Percentiles rank a stretch among this genome's conserved stretches.
phyloP scores from a whole-genome alignment of 176 grass and related monocot species.

The Raddia distichophylla region DNA sequence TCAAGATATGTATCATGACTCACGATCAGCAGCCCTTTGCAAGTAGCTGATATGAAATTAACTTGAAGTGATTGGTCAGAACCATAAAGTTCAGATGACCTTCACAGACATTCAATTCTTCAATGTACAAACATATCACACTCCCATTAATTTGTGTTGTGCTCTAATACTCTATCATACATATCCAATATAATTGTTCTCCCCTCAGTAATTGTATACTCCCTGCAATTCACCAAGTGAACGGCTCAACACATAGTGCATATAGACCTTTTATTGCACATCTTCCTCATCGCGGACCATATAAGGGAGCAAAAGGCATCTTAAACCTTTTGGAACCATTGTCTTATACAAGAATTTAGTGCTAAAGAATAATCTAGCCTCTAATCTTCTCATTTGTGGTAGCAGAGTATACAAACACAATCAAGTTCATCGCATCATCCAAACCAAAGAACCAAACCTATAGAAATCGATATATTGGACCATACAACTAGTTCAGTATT shows the following conservation, averaged over 20 bases:
- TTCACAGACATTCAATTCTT: background rate
- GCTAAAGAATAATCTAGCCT: too few relatives aligned
- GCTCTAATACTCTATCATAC: background rate
- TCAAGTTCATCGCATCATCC: background rate
- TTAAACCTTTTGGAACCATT: too few relatives aligned
- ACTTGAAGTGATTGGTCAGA: background rate
- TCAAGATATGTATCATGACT: background rate
- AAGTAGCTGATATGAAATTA: background rate
- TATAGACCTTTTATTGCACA: too few relatives aligned
- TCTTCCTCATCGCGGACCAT: too few relatives aligned
- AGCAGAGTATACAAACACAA: too few relatives aligned
- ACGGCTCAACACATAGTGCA: too few relatives aligned
- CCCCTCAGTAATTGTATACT: background rate
- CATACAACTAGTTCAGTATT: background rate
- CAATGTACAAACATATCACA: too few relatives aligned
- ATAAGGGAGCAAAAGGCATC: too few relatives aligned
- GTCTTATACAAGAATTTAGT: too few relatives aligned
- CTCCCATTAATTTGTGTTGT: too few relatives aligned
- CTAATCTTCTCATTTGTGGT: too few relatives aligned
- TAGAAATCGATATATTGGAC: conserved; percentile 24
- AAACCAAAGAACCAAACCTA: conserved; percentile 23
- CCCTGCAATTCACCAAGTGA: background rate
- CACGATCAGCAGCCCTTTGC: background rate
- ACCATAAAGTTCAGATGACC: background rate
- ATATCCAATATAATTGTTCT: background rate